phyloP scores from a whole-genome alignment of 345 rosid species.

The Pugionium dolabratum region DNA sequence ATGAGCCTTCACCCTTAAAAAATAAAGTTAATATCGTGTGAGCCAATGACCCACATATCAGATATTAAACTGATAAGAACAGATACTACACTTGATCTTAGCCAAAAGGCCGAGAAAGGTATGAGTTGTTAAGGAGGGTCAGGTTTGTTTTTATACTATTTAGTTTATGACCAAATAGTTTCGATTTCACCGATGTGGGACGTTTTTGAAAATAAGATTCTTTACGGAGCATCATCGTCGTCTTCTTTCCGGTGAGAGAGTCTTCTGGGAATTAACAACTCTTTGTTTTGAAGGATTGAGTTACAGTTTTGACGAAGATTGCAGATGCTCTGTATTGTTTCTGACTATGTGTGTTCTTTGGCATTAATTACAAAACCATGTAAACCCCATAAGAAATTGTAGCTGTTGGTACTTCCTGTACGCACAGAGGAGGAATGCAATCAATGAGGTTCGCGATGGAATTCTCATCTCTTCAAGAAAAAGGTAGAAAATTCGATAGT shows the following conservation, averaged over 20 bases:
- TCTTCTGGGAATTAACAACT: no score
- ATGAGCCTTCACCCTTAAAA: no score
- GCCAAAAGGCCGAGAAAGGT: slow-evolving; percentile 69
- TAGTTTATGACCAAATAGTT: not conserved
- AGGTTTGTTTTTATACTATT: not conserved
- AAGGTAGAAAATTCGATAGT: no score
- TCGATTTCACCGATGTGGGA: not conserved
- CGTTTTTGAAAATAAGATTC: not conserved
- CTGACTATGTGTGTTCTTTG: not conserved
- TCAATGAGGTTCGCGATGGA: not conserved
- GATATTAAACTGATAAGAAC: slow-evolving; percentile 64
- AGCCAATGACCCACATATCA: not conserved
- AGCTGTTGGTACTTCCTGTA: not conserved
- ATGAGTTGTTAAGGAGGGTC: slow-evolving; percentile 1
- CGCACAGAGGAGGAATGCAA: not conserved
- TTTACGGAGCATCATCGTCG: not conserved
- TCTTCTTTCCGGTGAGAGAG: not conserved
- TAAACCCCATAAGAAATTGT: not conserved
- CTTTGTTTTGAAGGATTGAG: not conserved
- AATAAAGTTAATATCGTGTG: no score
- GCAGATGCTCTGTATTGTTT: slow-evolving; percentile 1
- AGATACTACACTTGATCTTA: slow-evolving; percentile 62
- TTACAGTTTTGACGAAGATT: not conserved
- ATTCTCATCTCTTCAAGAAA: not conserved
- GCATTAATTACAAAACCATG: not conserved